phyloP scores from a whole-genome alignment of 2,329 filamentous ascomycete species.

The Arthrobotrys conoides region DNA sequence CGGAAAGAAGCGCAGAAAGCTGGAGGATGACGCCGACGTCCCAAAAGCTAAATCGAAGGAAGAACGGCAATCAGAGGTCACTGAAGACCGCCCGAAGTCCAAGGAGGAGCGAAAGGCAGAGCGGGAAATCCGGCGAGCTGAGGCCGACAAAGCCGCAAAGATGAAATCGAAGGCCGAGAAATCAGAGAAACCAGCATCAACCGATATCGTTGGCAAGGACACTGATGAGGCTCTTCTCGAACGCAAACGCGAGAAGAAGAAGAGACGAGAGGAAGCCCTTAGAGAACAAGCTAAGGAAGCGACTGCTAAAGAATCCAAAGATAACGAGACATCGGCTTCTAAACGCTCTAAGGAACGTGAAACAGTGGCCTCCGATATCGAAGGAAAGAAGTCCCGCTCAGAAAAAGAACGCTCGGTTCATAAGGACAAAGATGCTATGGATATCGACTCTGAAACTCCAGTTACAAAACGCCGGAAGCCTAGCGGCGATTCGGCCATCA shows the following conservation, averaged over 20 bases:
- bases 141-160: slow-evolving; percentile 38
- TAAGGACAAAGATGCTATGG: slow-evolving; percentile 55
- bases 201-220: slow-evolving; percentile 41
- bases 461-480: slow-evolving; percentile 38
- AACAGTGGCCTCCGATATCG: slow-evolving; percentile 40
- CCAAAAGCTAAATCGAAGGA: slow-evolving; percentile 33
- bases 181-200: slow-evolving; percentile 44
- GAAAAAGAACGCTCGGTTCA: slow-evolving; percentile 37
- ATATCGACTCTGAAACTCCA: slow-evolving; percentile 53
- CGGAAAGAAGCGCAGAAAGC: slow-evolving; percentile 60
- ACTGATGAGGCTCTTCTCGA: slow-evolving; percentile 51
- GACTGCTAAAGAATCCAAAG: slow-evolving; percentile 25
- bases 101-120: slow-evolving; percentile 54
- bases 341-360: slow-evolving; percentile 56
- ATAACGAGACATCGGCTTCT: neutral
- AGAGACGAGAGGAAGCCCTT: slow-evolving; percentile 50
- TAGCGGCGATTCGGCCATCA: slow-evolving; percentile 34
- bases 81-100: slow-evolving; percentile 31
- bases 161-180: slow-evolving; percentile 45
- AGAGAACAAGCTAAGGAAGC: slow-evolving; percentile 40
- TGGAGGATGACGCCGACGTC: slow-evolving; percentile 60
- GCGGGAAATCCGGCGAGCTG: slow-evolving; percentile 47
- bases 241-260: slow-evolving; percentile 61
- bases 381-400: slow-evolving; percentile 48
- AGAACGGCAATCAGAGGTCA: slow-evolving; percentile 24